These are phyloP conservation scores for Pilasporangium apinafurcum DNA, from an alignment of 352 stramenopile genomes.

Conservation along the genomic window DNA sequence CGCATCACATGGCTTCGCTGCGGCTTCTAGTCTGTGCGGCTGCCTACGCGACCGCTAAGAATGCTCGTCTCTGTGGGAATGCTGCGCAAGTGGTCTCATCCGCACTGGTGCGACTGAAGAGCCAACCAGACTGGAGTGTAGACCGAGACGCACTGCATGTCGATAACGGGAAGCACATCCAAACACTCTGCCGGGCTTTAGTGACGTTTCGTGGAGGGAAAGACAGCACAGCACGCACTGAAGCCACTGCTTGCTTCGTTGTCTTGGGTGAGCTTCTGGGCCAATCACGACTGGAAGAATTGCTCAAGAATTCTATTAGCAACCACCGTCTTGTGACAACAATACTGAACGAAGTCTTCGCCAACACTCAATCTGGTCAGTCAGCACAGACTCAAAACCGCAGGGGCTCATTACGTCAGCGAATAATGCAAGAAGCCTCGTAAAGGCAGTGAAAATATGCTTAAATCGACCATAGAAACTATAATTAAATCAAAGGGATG, in stretches of 20 bases:
- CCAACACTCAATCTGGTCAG: too few relatives aligned
- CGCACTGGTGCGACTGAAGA: conserved; percentile 18
- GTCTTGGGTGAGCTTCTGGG: conserved; percentile 34
- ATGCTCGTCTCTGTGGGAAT: conserved; percentile 39
- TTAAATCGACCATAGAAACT: too few relatives aligned
- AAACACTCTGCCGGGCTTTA: conserved; percentile 23
- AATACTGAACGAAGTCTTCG: conserved; percentile 43
- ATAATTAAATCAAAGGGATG: too few relatives aligned
- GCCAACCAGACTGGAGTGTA: conserved; percentile 1
- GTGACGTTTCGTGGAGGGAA: conserved; percentile 41
- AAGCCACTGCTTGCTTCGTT: conserved; percentile 33
- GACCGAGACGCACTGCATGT: background rate
- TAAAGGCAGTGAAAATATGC: too few relatives aligned
- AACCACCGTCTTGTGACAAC: conserved; percentile 14
- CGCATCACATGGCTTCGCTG: conserved; percentile 25
- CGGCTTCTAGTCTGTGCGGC: conserved; percentile 30
- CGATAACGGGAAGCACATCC: conserved; percentile 3
- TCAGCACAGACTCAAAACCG: background rate
- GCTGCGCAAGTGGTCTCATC: conserved; percentile 35
- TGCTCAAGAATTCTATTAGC: conserved; percentile 23
- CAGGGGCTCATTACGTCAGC: too few relatives aligned
- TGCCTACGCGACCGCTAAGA: conserved; percentile 52
- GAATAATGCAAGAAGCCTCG: too few relatives aligned
- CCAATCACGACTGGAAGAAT: conserved; percentile 12
- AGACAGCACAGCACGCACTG: conserved; percentile 29